Evolutionary conservation across 2,329 filamentous ascomycete species (phyloP), one percentile per base, ranked within the genome.

Genomic region (Polytolypa hystricis): DNA sequence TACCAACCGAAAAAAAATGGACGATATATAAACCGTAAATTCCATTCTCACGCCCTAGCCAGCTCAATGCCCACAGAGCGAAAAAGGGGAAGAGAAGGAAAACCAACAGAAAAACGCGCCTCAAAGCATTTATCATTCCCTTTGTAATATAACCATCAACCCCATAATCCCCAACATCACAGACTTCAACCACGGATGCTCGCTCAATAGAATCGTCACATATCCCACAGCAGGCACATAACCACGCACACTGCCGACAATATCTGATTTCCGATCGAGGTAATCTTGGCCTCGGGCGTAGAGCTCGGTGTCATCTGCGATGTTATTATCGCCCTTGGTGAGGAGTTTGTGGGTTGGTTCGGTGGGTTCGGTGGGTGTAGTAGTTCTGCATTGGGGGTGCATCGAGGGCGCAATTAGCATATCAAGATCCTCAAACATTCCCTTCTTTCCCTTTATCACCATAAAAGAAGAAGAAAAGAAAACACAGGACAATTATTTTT

Each of bases 261-360:
- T 87, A 55, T 96, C 89, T 55, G 81, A 74, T 47, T 69, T 61
- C 41, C 91, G 75, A 56, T 82, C 79, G 30, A 98, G 70, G 57
- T 84, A 93, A 54, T 84, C 83, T 63, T 98, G 89, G 12, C 82
- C 84, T 26, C 70, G 68, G 2, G 91, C 87, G 58, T 94, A 94
- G 12, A 82, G 72, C 56, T 95, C 87, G 11, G 85, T 93, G 58
- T 98, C 91, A 60, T 96, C 89, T 28, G 84, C 83, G 5, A 77
- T 63, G 58, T 98, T 98, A 70, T 96, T 98, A 65, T 98, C 91
- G 47, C 91, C 91, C 65, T 98, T 98, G 21, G 91, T 98, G 39
- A 98, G 74, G 14, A 98, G 74, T 54, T 84, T 61, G 29, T 61
- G 54, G 14, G 56, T 49, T 33, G 46, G 31, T 8, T 46, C 35